phyloP scores from a whole-genome alignment of 2,329 filamentous ascomycete genomes.

The Gaeumannomyces sp. region DNA sequence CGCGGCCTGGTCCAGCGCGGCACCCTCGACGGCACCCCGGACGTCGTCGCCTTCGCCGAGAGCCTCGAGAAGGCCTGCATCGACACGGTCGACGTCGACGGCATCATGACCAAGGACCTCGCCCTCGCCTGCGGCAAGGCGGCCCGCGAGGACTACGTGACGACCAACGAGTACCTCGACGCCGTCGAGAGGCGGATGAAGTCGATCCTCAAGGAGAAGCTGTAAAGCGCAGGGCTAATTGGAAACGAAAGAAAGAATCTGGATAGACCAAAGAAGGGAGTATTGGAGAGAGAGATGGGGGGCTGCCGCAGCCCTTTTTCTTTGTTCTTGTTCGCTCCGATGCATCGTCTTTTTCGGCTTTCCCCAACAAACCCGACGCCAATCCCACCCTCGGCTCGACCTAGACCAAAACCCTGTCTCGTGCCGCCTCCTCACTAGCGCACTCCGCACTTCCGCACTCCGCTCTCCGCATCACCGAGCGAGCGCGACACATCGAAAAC shows the following conservation, averaged over 20 bases:
- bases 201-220: conserved; percentile 69
- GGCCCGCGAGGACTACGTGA: conserved; percentile 78
- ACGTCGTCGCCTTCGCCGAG: conserved; percentile 86
- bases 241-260: neutral
- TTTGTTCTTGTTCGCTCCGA: no score
- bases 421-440: no score
- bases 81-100: conserved; percentile 87
- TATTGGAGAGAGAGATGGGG: neutral
- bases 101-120: conserved; percentile 98
- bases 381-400: neutral
- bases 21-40: conserved; percentile 86
- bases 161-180: conserved; percentile 83
- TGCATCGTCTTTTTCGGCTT: neutral
- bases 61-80: conserved; percentile 87
- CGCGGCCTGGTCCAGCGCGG: conserved; percentile 89
- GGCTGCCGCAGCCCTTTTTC: neutral
- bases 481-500: no score
- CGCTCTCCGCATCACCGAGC: neutral
- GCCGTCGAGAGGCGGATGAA: conserved; percentile 90
- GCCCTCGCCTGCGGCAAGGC: conserved; percentile 92
- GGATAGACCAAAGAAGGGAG: neutral
- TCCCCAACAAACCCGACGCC: neutral
- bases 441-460: neutral
- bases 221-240: conserved; percentile 39
- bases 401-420: no score